Evolutionary conservation across 1,284 basidiomycete genomes (phyloP), one percentile per base, ranked within the genome.

Genomic region (Moesziomyces globuligerus): DNA sequence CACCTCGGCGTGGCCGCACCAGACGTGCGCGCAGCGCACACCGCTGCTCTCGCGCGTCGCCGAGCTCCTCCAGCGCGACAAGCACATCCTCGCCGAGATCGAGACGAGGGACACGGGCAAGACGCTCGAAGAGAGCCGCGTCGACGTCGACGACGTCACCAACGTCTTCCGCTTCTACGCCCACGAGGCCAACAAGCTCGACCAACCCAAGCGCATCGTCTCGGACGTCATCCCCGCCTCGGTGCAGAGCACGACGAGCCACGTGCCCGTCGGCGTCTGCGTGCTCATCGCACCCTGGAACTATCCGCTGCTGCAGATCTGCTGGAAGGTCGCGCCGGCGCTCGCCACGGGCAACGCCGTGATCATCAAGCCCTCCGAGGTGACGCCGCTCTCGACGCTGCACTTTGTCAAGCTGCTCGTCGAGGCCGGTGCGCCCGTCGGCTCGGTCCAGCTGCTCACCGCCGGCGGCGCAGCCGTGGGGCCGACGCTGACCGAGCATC

Each of bases 291-390:
- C 77, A 34, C 81, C 81, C 1, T 82, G 81, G 81, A 82, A 82
- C 72, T 82, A 78, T 38, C 80, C 80, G 0, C 58, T 81, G 38
- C 62, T 81, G 26, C 80, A 82, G 42, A 72, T 82, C 40, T 82
- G 79, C 67, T 82, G 80, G 80, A 75, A 82, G 59, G 71, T 82
- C 11, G 81, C 80, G 3, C 81, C 81, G 1, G 81, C 81, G 18
- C 69, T 82, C 13, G 80, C 73, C 0, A 74, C 80, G 6, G 81
- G 81, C 32, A 82, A 82, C 41, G 71, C 65, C 11, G 72, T 76
- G 24, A 81, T 82, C 50, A 75, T 82, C 67, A 82, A 82, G 62
- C 81, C 81, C 4, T 80, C 78, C n/a, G 81, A 82, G 46, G 80
- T 82, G 38, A 81, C 81, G 2, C 81, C 81, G 0, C 74, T 82